Base-by-base conservation (phyloP, 495 filamentous ascomycete species). In the Elasticomyces elasticus region DNA sequence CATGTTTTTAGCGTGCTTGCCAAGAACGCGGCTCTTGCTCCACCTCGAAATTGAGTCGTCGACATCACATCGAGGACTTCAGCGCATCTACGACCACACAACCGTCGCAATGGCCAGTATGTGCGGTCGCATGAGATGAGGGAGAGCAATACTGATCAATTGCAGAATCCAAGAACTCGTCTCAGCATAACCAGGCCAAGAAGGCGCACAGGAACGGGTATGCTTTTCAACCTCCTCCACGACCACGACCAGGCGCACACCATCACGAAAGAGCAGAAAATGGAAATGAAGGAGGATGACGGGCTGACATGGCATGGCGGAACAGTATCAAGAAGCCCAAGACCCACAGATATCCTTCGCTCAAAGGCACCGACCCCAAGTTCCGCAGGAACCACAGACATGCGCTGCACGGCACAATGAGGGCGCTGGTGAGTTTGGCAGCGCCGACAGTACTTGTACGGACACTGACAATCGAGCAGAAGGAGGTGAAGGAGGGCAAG, bases 191-290 rank as follows among this genome's bases (percentile, higher is more conserved):
- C 76, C 84, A 87, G 79, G 80, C 76, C 71, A 85, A 87, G 78
- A 98, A 98, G 84, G 86, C 86, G 74, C 90, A 95, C 84, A 81
- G 81, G 71, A 96, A 96, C 80, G 92, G 89, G 92, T 97, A 84
- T 67, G 81, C 25, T 55, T n/a, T 46, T 33, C 46, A 31, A 54
- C 33, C 52, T 22, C 24, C 26, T 28, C 28, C 17, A 22, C 17
- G 10, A 15, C 10, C 52, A 19, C 6, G 13, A 22, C 38, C 15
- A 22, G 12, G 27, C 38, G 4, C 23, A 20, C 38, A 20, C 15
- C 27, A 6, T 10, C 5, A 20, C 13, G 13, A 23, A 17, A 23
- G 53, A 17, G 6, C 20, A 3, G 7, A 43, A 19, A 43, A 49
- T 19, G 45, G 24, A 2, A 49, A 31, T 3, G 22, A 15, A 24